Evolutionary conservation across 345 rosid genomes (phyloP), one percentile per base, ranked within the genome.

Genomic region (Eucalyptus polybractea): DNA sequence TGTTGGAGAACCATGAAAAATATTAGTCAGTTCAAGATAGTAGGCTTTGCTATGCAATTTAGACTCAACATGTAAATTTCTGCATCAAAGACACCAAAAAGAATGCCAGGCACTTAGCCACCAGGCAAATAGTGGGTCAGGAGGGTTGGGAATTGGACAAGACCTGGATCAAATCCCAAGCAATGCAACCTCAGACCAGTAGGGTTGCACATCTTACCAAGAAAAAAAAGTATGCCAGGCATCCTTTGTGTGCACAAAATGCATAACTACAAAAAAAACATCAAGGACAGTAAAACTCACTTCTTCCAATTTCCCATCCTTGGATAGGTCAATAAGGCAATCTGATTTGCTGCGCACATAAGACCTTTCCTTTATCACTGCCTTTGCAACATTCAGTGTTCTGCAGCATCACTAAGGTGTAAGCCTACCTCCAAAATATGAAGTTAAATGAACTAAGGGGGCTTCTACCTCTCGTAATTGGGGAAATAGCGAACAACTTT

Each of bases 401-500:
- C 99, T 97, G 97, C 93, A 94, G 81, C 88, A 92, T 86, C 62
- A 91, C 42, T 31, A 60, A 54, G 45, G 45, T 31, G 58, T 40
- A 54, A 80, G 86, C 37, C 69, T 80, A 33, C 33, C n/a, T 69
- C 37, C 29, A 44, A 45, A 87, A 33, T 40, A 42, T 76, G 14
- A 76, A 76, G 47, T 76, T 40, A 42, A 76, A 76, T 76, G 47
- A 76, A 76, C 85, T 21, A 76, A 76, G 89, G 50, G 47, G 60
- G 21, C 40, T 29, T 87, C 93, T 94, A 97, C 99, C 97, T 97
- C 92, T 95, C 95, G 90, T 88, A 93, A 89, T 95, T 95, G 89
- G 98, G 96, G 91, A 93, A 94, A 91, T 97, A 97, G 62, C 98
- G 98, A 88, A 95, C 91, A 89, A 96, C 97, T 92, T 95, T 96